Evolutionary conservation across 108 stramenopile genomes (phyloP).

Genomic region (Skeletonema tropicum): DNA sequence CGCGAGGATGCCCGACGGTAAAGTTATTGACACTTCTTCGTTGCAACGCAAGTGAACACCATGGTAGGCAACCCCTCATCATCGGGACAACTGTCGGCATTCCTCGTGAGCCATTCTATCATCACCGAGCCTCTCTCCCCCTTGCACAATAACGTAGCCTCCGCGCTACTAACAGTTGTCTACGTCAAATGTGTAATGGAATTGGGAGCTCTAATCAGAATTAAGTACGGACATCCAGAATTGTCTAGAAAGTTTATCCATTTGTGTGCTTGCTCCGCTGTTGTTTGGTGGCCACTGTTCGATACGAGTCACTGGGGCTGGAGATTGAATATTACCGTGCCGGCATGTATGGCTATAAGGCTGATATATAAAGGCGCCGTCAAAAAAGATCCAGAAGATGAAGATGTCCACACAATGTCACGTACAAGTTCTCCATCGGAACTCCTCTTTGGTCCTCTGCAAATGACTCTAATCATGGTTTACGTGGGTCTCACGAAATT

Average conservation of each 20-base stretch:
- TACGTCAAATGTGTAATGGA: conserved; percentile 54
- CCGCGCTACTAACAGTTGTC: conserved; percentile 48
- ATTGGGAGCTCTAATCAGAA: conserved; percentile 37
- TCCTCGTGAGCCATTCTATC: neutral
- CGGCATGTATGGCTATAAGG: conserved; percentile 53
- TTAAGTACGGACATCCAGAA: conserved; percentile 28
- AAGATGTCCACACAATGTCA: conserved; percentile 68
- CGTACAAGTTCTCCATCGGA: conserved; percentile 69
- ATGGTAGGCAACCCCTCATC: neutral
- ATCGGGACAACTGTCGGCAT: neutral
- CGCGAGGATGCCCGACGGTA: no score
- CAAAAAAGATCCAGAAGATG: conserved; percentile 68
- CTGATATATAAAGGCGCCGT: conserved; percentile 76
- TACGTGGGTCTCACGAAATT: conserved; percentile 65
- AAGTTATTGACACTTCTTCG: no score
- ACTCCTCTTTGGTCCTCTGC: conserved; percentile 75
- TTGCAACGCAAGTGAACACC: neutral
- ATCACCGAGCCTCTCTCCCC: conserved; percentile 33
- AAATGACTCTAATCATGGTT: conserved; percentile 59
- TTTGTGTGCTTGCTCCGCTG: conserved; percentile 45
- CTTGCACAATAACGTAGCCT: conserved; percentile 47
- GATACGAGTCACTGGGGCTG: conserved; percentile 69
- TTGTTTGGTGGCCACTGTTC: conserved; percentile 76
- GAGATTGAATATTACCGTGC: conserved; percentile 70
- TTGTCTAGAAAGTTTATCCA: conserved; percentile 62